These are phyloP conservation scores for Sicyos baderoa DNA, from an alignment of 306 rosid species.

Conservation along the genomic window DNA sequence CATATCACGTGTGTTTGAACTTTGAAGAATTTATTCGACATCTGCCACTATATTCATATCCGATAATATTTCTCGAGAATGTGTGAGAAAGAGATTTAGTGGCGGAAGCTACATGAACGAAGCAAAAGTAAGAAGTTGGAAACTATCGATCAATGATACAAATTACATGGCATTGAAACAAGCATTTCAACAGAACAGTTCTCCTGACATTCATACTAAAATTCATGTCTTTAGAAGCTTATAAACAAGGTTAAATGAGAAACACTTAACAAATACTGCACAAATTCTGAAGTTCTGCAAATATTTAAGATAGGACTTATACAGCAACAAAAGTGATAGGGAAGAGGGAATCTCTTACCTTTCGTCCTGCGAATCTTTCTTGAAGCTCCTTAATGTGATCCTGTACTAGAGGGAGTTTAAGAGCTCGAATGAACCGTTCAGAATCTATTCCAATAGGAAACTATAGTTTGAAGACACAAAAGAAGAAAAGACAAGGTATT, in stretches of 20 bases:
- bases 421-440: conserved; percentile 68
- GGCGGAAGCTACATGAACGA: not conserved
- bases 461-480: conserved; percentile 44
- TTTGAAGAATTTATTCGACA: not conserved
- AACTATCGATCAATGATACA: not conserved
- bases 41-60: not conserved
- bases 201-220: not conserved
- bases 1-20: not conserved
- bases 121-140: not conserved
- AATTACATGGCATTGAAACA: not conserved
- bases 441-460: conserved; percentile 98
- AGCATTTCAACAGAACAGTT: too few relatives aligned
- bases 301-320: not conserved
- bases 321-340: not conserved
- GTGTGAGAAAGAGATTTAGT: not conserved
- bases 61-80: not conserved
- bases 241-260: not conserved
- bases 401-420: conserved; percentile 82
- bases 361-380: conserved; percentile 85
- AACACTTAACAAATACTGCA: not conserved
- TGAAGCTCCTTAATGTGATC: conserved; percentile 69
- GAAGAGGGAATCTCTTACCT: conserved; percentile 29
- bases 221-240: not conserved
- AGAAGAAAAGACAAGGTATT: conserved; percentile 21
- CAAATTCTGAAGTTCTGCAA: not conserved